These are phyloP conservation scores for Paecilomyces sp. DNA, from an alignment of 2,329 filamentous ascomycete species.

Conservation along the genomic window DNA sequence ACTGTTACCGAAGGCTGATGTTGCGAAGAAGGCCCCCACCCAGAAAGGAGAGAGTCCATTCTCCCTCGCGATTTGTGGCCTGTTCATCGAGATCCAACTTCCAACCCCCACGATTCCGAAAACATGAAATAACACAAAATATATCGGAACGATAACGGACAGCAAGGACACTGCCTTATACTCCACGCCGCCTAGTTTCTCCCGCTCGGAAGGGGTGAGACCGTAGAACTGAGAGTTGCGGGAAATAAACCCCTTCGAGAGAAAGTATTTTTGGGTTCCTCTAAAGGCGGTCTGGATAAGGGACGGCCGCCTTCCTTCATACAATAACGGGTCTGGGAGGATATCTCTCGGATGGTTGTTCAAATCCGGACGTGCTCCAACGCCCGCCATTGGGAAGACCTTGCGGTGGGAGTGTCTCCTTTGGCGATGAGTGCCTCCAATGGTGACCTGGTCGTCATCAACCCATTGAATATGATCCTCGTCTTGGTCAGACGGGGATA, in stretches of 20 bases:
- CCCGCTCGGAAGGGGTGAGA: constrained; percentile 35
- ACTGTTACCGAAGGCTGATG: constrained; percentile 49
- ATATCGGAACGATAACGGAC: constrained; percentile 33
- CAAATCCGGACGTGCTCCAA: constrained; percentile 27
- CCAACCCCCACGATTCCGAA: constrained; percentile 41
- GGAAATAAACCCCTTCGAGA: constrained; percentile 26
- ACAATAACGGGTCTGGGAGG: constrained; percentile 11
- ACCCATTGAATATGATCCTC: constrained; percentile 16
- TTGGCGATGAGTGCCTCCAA: constrained; percentile 10
- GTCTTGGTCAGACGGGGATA: neutral
- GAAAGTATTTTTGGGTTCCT: constrained; percentile 23
- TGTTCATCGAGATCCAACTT: constrained; percentile 38
- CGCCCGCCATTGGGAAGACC: constrained; percentile 27
- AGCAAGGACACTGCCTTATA: constrained; percentile 33
- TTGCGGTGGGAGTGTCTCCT: constrained; percentile 14
- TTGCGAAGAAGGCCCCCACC: constrained; percentile 43
- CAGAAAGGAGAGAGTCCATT: constrained; percentile 47
- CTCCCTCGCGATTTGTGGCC: constrained; percentile 27
- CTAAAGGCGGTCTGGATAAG: constrained; percentile 16
- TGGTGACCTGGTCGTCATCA: constrained; percentile 23
- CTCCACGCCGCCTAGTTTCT: constrained; percentile 36
- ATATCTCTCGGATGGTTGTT: constrained; percentile 26
- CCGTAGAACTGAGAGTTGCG: constrained; percentile 46
- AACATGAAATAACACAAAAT: constrained; percentile 41
- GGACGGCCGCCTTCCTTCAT: constrained; percentile 11